These are phyloP conservation scores for Chlorella sorokiniana DNA, from an alignment of 139 green algal species.

Conservation along the genomic window DNA sequence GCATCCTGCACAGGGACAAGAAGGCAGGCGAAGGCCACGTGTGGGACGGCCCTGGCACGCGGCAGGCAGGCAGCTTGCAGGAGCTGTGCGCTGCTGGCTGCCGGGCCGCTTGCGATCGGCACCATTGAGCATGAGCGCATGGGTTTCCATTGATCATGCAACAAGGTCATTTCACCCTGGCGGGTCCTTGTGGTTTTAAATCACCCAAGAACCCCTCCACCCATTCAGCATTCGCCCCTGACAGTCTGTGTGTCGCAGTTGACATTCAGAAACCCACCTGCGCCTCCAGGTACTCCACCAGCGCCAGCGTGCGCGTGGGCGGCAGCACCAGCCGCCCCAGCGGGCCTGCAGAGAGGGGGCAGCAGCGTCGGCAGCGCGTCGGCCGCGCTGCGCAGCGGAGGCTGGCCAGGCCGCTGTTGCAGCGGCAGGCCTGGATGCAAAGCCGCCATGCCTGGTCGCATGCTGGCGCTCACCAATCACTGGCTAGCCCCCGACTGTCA, in stretches of 20 bases:
- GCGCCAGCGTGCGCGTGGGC: conserved; percentile 80
- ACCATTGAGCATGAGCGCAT: no score
- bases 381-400: not conserved
- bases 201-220: no score
- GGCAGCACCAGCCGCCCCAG: conserved; percentile 87
- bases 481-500: no score
- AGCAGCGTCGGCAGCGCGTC: not conserved
- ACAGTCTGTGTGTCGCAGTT: not conserved
- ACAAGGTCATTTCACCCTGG: not conserved
- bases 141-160: not conserved
- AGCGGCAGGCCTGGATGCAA: no score
- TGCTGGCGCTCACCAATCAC: no score
- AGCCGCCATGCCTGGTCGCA: no score
- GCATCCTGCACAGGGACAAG: conserved; percentile 51
- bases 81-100: not conserved
- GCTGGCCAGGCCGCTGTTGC: not conserved
- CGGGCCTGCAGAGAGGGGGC: conserved; percentile 16
- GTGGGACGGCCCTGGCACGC: not conserved
- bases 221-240: not conserved
- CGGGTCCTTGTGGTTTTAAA: not conserved
- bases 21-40: no score
- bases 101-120: no score
- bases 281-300: conserved; percentile 87
- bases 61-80: not conserved
- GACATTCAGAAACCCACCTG: conserved; percentile 48